Evolutionary conservation across 163 green algal genomes (phyloP).

Genomic region (Chlamydomonas reinhardtii): DNA sequence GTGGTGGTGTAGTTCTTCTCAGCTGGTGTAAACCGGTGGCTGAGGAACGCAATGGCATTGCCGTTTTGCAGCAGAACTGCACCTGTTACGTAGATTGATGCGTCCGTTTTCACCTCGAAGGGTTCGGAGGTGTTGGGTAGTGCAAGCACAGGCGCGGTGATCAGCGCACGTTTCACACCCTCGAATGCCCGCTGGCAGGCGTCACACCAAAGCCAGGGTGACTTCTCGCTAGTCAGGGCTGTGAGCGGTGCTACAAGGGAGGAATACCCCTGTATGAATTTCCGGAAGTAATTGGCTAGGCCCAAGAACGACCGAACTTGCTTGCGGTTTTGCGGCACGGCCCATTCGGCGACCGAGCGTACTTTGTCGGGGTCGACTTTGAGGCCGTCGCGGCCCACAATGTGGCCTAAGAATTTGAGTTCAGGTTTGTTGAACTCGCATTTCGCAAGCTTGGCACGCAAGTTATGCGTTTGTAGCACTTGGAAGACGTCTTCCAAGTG

Average conservation of each 20-base stretch:
- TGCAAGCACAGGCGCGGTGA: conserved; percentile 60
- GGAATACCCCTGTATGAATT: conserved; percentile 57
- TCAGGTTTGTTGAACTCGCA: conserved; percentile 55
- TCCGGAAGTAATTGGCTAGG: conserved; percentile 64
- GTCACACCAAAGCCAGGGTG: conserved; percentile 10
- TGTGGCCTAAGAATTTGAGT: conserved; percentile 56
- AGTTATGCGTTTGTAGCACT: conserved; percentile 41
- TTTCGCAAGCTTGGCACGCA: conserved; percentile 58
- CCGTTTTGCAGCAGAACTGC: conserved; percentile 70
- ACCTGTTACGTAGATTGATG: conserved; percentile 63
- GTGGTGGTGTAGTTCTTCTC: conserved; percentile 60
- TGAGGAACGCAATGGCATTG: conserved; percentile 56
- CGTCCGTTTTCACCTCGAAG: conserved; percentile 69
- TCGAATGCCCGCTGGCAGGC: conserved; percentile 49
- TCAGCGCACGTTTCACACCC: conserved; percentile 51
- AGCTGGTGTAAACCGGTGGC: conserved; percentile 44
- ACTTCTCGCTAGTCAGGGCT: conserved; percentile 18
- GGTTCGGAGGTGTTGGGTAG: conserved; percentile 54
- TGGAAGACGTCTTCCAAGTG: conserved; percentile 57
- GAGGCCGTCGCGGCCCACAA: conserved; percentile 57
- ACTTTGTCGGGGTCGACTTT: conserved; percentile 54
- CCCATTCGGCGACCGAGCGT: conserved; percentile 43
- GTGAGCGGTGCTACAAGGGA: conserved; percentile 49
- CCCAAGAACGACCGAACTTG: conserved; percentile 57
- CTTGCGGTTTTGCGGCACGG: conserved; percentile 25